These are phyloP conservation scores for Pythium dissimile DNA, from an alignment of 352 stramenopile species.

Conservation along the genomic window DNA sequence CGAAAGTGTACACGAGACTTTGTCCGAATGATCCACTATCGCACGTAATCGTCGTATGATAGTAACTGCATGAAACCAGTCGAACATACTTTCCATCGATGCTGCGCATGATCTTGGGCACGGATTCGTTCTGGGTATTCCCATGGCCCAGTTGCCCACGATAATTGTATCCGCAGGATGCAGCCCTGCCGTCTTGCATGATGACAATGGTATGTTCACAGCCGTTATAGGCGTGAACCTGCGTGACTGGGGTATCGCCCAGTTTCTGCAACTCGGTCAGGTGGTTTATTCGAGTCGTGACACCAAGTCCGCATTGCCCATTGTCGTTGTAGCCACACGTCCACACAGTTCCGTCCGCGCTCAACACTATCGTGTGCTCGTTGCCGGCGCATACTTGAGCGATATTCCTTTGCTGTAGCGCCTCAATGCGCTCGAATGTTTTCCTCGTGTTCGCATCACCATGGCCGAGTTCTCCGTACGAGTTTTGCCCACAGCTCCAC, in stretches of 20 bases:
- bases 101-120: constrained; percentile 77
- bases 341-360: constrained; percentile 67
- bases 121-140: constrained; percentile 80
- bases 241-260: constrained; percentile 36
- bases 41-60: constrained; percentile 88
- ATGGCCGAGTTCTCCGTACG: constrained; percentile 91
- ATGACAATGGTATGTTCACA: constrained; percentile 91
- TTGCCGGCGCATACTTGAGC: constrained; percentile 88
- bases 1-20: constrained; percentile 81
- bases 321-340: constrained; percentile 95
- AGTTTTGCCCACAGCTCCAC: constrained; percentile 94
- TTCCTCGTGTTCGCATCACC: constrained; percentile 88
- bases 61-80: constrained; percentile 91
- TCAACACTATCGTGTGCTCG: constrained; percentile 89
- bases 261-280: constrained; percentile 76
- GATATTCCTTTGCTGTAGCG: constrained; percentile 73
- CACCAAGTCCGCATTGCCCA: constrained; percentile 89
- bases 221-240: constrained; percentile 92
- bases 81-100: constrained; percentile 64
- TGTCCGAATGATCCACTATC: constrained; percentile 22
- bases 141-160: constrained; percentile 90
- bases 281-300: constrained; percentile 68
- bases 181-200: constrained; percentile 65
- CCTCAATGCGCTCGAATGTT: constrained; percentile 70
- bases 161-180: constrained; percentile 93